Evolutionary conservation across 768 basidiomycete genomes (phyloP).

Genomic region (Psilocybe azurescens): DNA sequence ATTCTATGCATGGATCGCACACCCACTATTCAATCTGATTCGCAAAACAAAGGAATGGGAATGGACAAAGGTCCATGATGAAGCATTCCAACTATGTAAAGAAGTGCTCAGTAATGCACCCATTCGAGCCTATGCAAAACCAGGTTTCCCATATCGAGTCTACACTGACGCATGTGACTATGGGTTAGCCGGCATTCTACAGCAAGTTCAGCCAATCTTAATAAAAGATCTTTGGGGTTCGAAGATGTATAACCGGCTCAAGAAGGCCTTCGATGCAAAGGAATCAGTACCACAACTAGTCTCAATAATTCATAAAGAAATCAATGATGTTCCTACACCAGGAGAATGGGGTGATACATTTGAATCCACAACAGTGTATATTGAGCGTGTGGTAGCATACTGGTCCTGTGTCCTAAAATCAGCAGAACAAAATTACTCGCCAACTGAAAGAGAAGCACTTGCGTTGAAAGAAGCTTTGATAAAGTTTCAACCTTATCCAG

Average conservation of each 20-base stretch:
- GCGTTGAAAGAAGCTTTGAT: slow-evolving; percentile 41
- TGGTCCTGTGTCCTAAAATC: slow-evolving; percentile 31
- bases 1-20: slow-evolving; percentile 1
- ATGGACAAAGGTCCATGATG: neutral
- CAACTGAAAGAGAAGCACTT: slow-evolving; percentile 44
- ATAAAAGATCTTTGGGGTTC: slow-evolving; percentile 34
- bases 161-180: slow-evolving; percentile 42
- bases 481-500: slow-evolving; percentile 39
- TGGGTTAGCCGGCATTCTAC: slow-evolving; percentile 31
- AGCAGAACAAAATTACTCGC: slow-evolving; percentile 41
- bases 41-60: slow-evolving; percentile 3
- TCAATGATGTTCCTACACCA: slow-evolving; percentile 18
- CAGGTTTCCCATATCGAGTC: slow-evolving; percentile 32
- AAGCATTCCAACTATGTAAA: neutral
- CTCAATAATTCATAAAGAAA: slow-evolving; percentile 25
- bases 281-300: slow-evolving; percentile 29
- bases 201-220: slow-evolving; percentile 36
- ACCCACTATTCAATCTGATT: neutral
- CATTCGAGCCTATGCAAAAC: neutral
- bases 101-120: neutral
- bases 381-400: slow-evolving; percentile 25
- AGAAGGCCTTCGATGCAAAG: slow-evolving; percentile 21
- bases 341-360: slow-evolving; percentile 28
- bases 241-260: slow-evolving; percentile 26
- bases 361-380: slow-evolving; percentile 35